Percentiles rank a stretch among this genome's conserved stretches.
Conservation (phyloP, 164 flowering plant species). For the Nymphaea colorata region DNA sequence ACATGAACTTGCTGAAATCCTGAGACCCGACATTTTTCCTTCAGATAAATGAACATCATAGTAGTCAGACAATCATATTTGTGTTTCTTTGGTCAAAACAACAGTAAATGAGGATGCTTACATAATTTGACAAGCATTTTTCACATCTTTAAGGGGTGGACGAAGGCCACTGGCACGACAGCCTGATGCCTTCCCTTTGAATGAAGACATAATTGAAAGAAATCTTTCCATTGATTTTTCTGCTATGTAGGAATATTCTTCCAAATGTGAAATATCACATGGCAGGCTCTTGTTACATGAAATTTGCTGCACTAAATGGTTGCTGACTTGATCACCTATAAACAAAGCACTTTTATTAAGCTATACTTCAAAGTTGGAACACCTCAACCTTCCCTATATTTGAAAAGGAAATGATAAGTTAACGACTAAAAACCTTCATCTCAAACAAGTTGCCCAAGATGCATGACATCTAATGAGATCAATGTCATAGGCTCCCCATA, state of each 20-base stretch:
- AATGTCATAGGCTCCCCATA: too few species aligned
- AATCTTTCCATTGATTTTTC: constrained; percentile 80
- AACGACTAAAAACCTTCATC: too few species aligned
- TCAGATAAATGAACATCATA: neutral
- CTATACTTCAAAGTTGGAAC: neutral
- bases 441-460: too few species aligned
- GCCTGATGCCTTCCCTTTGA: constrained; percentile 49
- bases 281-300: constrained; percentile 50
- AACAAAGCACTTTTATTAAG: neutral
- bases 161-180: constrained; percentile 98
- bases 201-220: constrained; percentile 66
- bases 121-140: constrained; percentile 29
- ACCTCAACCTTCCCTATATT: too few species aligned
- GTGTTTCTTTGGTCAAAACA: too few species aligned
- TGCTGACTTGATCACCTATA: constrained; percentile 21
- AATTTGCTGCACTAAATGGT: constrained; percentile 12
- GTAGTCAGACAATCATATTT: neutral
- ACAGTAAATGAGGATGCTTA: neutral
- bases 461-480: too few species aligned
- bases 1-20: too few species aligned
- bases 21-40: neutral
- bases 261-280: constrained; percentile 71
- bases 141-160: constrained; percentile 77
- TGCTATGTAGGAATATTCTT: constrained; percentile 60
- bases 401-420: neutral